phyloP scores from a whole-genome alignment of 345 rosid species.

The Rhodamnia rubescens region DNA sequence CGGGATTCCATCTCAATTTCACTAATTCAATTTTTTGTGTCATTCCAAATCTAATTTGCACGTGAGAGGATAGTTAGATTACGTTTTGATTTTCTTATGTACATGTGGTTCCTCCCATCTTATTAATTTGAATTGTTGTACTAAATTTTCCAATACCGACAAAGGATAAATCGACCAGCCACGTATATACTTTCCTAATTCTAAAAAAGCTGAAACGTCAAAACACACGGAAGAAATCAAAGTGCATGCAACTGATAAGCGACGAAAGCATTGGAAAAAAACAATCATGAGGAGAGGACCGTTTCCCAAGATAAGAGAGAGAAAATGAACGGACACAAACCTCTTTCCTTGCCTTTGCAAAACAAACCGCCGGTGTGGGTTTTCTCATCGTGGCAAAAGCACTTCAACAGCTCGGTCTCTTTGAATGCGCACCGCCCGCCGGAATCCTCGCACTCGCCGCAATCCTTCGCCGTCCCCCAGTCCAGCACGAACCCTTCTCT shows the following conservation, averaged over 20 bases:
- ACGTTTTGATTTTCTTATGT: too few relatives aligned
- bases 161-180: too few relatives aligned
- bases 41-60: too few relatives aligned
- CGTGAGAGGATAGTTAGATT: too few relatives aligned
- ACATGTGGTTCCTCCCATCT: too few relatives aligned
- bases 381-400: conserved; percentile 4
- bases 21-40: too few relatives aligned
- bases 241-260: too few relatives aligned
- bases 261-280: background rate
- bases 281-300: too few relatives aligned
- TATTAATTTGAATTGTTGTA: too few relatives aligned
- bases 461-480: background rate
- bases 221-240: background rate
- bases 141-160: too few relatives aligned
- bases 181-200: too few relatives aligned
- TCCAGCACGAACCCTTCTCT: conserved; percentile 4
- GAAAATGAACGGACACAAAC: background rate
- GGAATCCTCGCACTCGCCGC: conserved; percentile 6
- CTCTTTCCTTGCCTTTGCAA: background rate
- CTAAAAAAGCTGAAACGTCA: background rate
- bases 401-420: background rate
- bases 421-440: conserved; percentile 9
- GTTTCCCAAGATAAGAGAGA: background rate
- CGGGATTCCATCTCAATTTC: too few relatives aligned
- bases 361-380: background rate